These are phyloP conservation scores for Arthrobotrys conoides DNA, from an alignment of 2,329 filamentous ascomycete species.

Conservation along the genomic window DNA sequence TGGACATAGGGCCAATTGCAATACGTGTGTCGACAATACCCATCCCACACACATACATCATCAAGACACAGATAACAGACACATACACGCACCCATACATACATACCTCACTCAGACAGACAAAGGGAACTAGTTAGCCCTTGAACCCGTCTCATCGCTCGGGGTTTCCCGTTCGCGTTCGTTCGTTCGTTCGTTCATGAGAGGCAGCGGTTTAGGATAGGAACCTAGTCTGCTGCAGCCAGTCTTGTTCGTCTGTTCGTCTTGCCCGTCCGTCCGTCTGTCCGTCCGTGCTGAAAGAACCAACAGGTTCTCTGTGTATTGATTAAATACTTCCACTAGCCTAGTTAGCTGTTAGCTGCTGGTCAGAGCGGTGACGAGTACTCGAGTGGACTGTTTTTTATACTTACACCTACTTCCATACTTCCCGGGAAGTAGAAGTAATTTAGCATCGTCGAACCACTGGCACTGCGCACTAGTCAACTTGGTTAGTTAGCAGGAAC, in stretches of 20 bases:
- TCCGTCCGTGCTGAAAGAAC: slow-evolving; percentile 31
- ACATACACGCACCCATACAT: background rate
- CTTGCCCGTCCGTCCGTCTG: no score
- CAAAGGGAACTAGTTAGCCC: background rate
- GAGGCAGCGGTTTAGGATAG: background rate
- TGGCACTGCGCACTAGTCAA: slow-evolving; percentile 13
- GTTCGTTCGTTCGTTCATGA: no score
- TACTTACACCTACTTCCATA: background rate
- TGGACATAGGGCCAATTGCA: slow-evolving; percentile 2
- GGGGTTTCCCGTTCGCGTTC: slow-evolving; percentile 16
- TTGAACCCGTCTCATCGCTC: background rate
- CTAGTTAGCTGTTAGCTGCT: slow-evolving; percentile 24
- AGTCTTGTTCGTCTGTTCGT: no score
- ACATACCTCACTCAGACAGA: slow-evolving; percentile 18
- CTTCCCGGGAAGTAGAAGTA: no score
- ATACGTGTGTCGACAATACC: slow-evolving; percentile 5
- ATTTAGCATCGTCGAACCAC: slow-evolving; percentile 18
- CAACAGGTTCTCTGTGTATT: slow-evolving; percentile 6
- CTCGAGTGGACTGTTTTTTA: slow-evolving; percentile 41
- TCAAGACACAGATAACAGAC: no score
- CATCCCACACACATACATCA: no score
- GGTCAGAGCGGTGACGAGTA: slow-evolving; percentile 10
- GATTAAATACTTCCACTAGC: background rate
- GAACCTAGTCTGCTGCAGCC: background rate
- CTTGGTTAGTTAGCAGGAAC: slow-evolving; percentile 11